Conservation (phyloP, 441 rosid genomes). For the Populus hybrid region DNA sequence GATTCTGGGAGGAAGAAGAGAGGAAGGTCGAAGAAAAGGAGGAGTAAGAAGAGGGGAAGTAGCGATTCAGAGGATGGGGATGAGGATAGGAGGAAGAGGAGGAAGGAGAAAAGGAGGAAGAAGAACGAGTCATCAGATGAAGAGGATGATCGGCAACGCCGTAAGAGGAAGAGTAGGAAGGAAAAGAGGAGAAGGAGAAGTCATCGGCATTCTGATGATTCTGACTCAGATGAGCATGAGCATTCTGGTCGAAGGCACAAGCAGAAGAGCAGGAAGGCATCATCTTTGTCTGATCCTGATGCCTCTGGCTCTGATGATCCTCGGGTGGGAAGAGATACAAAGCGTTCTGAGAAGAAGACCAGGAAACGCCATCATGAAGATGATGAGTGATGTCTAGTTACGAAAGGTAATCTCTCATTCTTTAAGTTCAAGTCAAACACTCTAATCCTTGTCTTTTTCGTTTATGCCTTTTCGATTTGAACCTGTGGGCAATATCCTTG, state of each 20-base stretch:
- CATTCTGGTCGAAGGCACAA: conserved; percentile 43
- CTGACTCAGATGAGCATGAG: conserved; percentile 47
- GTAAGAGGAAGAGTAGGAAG: conserved; percentile 54
- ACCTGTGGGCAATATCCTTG: neutral
- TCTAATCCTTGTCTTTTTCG: neutral
- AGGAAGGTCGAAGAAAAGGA: conserved; percentile 50
- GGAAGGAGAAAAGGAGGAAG: conserved; percentile 54
- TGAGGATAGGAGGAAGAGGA: conserved; percentile 46
- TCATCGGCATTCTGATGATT: conserved; percentile 43
- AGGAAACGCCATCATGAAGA: conserved; percentile 49
- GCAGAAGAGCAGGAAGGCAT: conserved; percentile 54
- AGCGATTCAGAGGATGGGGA: conserved; percentile 61
- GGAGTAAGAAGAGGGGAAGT: conserved; percentile 23
- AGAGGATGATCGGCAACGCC: conserved; percentile 36
- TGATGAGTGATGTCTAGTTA: conserved; percentile 27
- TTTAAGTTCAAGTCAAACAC: neutral
- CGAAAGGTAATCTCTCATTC: neutral
- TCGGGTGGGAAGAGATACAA: conserved; percentile 58
- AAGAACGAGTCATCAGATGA: conserved; percentile 48
- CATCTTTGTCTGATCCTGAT: conserved; percentile 49
- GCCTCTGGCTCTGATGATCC: conserved; percentile 43
- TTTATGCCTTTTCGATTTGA: neutral
- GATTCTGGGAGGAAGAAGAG: conserved; percentile 69
- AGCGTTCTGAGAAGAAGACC: conserved; percentile 52
- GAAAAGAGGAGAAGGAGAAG: conserved; percentile 77